Evolutionary conservation across 78 protist genomes (phyloP), one percentile per base, ranked within the genome.

Genomic region (Goniomonas avonlea): DNA sequence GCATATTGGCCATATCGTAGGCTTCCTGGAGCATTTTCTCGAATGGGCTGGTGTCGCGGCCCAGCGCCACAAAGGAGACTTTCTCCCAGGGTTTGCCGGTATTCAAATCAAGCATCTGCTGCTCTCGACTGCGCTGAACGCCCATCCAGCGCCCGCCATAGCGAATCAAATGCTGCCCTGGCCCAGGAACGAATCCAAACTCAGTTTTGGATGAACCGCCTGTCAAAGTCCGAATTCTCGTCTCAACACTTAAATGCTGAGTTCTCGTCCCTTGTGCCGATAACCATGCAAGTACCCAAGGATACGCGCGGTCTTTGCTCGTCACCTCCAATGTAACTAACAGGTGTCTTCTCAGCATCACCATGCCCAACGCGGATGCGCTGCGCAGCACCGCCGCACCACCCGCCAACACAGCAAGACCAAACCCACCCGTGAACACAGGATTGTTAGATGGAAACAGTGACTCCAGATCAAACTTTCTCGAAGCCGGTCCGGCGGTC

Each of bases 201-300:
- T 48, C 50, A 13, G 69, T 56, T n/a, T n/a, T n/a, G n/a, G 40
- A 0, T 15, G 31, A 17, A 9, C 23, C 15, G 20, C 38, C 80
- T 69, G 31, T 11, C 11, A 9, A 18, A 15, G 41, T 59, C 29
- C 66, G 41, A 20, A 37, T 25, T 17, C 18, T 27, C 21, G 80
- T 75, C 17, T 75, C 69, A 7, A 75, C 69, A 8, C 39, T 5
- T 5, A 75, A 21, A 50, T 75, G 80, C 37, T 56, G 80, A 3
- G 45, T 37, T n/a, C 2, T 41, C 25, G 9, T 41, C 59, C 25
- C 25, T 17, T 56, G 80, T 53, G 23, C 17, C 25, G 41, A 38
- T 5, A 75, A 32, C 80, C 68, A 56, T 20, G 50, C 37, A 13
- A 75, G 80, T 41, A 75, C 69, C 80, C 80, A 75, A 39, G 61